These are phyloP conservation scores for Ilyonectria destructans DNA, from an alignment of 2,329 filamentous ascomycete species.

Conservation along the genomic window DNA sequence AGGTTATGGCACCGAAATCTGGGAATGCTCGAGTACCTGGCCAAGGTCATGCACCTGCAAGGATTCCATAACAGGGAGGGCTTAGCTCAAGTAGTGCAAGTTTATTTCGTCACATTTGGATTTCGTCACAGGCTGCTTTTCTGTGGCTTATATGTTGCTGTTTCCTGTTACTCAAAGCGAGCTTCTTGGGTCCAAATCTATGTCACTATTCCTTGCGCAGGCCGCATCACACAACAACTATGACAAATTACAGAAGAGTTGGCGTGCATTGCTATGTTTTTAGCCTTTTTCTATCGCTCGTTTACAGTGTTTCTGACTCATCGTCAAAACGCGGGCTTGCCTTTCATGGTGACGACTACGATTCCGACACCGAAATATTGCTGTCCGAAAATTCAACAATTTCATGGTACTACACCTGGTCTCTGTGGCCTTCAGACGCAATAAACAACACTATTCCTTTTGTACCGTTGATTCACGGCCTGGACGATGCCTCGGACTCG, in stretches of 20 bases:
- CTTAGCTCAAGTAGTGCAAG: neutral
- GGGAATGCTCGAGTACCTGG: neutral
- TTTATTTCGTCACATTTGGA: neutral
- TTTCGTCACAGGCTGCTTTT: neutral
- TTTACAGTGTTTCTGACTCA: constrained; percentile 24
- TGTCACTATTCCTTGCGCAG: neutral
- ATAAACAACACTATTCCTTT: constrained; percentile 52
- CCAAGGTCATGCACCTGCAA: neutral
- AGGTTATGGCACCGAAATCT: neutral
- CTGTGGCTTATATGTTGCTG: neutral
- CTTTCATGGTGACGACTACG: constrained; percentile 45
- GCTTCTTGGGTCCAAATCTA: neutral
- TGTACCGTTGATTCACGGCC: constrained; percentile 57
- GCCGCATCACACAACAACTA: neutral
- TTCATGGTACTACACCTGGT: constrained; percentile 63
- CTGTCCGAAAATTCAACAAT: constrained; percentile 57
- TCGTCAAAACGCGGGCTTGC: constrained; percentile 46
- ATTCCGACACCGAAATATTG: constrained; percentile 55
- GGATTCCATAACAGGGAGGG: neutral
- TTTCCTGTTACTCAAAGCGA: neutral
- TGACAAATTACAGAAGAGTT: neutral
- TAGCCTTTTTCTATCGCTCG: neutral
- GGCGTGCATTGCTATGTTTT: neutral
- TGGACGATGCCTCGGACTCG: constrained; percentile 52
- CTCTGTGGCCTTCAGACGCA: constrained; percentile 49